Percentiles rank a stretch among this genome's conserved stretches.
These are phyloP conservation scores for Camelina neglecta DNA, from an alignment of 345 rosid genomes.

Conservation along the genomic window DNA sequence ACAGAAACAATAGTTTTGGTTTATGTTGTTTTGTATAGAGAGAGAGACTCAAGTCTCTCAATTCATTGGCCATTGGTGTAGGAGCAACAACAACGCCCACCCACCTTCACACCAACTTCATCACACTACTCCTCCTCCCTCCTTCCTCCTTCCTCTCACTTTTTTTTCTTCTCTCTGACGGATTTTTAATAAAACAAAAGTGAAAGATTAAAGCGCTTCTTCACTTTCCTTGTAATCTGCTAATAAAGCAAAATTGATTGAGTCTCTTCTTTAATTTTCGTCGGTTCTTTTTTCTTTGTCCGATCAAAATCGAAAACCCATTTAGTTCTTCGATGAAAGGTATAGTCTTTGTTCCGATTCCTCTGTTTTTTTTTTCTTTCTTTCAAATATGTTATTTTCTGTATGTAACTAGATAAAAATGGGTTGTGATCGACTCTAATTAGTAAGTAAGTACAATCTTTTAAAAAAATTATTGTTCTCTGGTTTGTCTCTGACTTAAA, in stretches of 20 bases:
- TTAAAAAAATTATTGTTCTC: not conserved
- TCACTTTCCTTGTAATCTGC: slow-evolving; percentile 28
- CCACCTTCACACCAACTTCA: slow-evolving; percentile 40
- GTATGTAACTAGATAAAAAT: not conserved
- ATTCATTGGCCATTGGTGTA: not conserved
- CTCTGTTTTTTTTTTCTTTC: not conserved
- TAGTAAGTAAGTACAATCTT: slow-evolving; percentile 7
- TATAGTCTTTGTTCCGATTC: slow-evolving; percentile 24
- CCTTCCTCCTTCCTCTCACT: not conserved
- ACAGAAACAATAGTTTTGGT: not conserved
- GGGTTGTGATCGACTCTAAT: slow-evolving; percentile 17
- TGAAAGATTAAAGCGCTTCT: slow-evolving; percentile 2
- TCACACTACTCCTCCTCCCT: not conserved
- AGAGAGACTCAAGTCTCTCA: not conserved
- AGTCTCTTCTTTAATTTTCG: not conserved
- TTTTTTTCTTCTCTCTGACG: slow-evolving; percentile 18
- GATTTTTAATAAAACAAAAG: not conserved
- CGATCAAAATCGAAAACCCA: slow-evolving; percentile 34
- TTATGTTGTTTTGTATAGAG: not conserved
- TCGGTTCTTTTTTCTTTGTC: not conserved
- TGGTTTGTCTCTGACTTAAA: not conserved
- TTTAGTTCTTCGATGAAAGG: slow-evolving; percentile 22
- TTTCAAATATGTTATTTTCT: not conserved
- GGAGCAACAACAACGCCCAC: slow-evolving; percentile 38
- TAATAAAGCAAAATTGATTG: not conserved